A percentile compares a stretch with the other conserved stretches of the same genome.
Conservation (phyloP, 2,329 filamentous ascomycete species). For the Penicillium sclerotiorum region DNA sequence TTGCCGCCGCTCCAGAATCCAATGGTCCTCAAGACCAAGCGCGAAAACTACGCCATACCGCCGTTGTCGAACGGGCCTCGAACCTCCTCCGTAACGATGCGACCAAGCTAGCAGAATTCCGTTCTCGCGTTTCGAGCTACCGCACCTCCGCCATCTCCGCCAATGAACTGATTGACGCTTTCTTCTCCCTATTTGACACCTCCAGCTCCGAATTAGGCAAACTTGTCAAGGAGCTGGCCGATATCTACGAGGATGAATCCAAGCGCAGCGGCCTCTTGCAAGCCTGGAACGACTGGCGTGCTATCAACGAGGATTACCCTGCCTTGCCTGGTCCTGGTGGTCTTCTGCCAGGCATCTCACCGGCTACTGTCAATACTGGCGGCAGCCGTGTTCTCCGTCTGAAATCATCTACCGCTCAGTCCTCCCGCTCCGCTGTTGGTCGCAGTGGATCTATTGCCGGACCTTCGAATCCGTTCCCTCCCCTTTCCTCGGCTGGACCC, state of each 20-base stretch:
- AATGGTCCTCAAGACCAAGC: constrained; percentile 78
- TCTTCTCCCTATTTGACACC: constrained; percentile 85
- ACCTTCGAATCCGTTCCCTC: constrained; percentile 50
- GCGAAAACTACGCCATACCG: constrained; percentile 74
- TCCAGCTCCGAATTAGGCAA: constrained; percentile 81
- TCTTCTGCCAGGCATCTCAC: constrained; percentile 60
- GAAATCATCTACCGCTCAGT: constrained; percentile 71
- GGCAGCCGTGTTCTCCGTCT: constrained; percentile 64
- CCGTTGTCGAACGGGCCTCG: constrained; percentile 82
- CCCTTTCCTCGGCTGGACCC: constrained; percentile 36
- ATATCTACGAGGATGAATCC: constrained; percentile 80
- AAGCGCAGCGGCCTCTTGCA: constrained; percentile 75
- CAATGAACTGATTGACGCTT: constrained; percentile 77
- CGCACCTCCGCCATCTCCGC: constrained; percentile 70
- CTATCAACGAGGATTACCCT: constrained; percentile 94
- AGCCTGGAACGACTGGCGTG: constrained; percentile 93
- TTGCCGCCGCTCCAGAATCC: constrained; percentile 44
- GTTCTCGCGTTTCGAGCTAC: constrained; percentile 76
- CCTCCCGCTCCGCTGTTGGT: constrained; percentile 62
- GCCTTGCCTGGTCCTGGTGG: constrained; percentile 76
- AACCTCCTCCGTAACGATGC: constrained; percentile 78
- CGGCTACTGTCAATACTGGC: constrained; percentile 52
- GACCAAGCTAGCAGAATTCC: constrained; percentile 75
- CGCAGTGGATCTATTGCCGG: constrained; percentile 60
- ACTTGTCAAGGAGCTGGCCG: constrained; percentile 85